Base-by-base conservation (phyloP, 2,329 filamentous ascomycete species). In the Fusarium vanettenii region DNA sequence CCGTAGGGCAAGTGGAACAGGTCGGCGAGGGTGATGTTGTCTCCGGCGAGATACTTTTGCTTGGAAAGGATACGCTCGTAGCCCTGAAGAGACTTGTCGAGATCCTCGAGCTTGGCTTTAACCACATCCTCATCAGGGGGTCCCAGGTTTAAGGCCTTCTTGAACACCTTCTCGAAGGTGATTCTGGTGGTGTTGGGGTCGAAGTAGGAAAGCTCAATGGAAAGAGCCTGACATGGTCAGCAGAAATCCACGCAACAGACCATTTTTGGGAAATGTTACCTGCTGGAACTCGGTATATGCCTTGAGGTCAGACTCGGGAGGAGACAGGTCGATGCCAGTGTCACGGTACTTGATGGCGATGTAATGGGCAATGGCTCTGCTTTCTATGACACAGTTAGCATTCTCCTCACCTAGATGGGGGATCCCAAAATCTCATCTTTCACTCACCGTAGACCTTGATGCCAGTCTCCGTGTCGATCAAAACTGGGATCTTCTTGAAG, bases 61-160 rank as follows among this genome's bases (percentile, higher is more conserved):
- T 67, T 67, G 11, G 65, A 50, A 8, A 67, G 48, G 37, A 67
- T 64, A n/a, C 35, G 60, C 27, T 67, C 65, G 22, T 67, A 67
- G 2, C 48, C n/a, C 9, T 52, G 20, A 1, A 67, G 20, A 2
- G 48, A 18, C 6, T 13, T 27, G 16, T 64, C 65, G 6, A 67
- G 50, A 14, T 18, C 22, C 3, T 18, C 14, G 4, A 45, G 37
- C 13, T 41, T 25, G 57, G 22, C 37, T 37, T 63, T 45, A 5
- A 67, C 25, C 35, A 56, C 41, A 0, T 13, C 65, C n/a, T 63
- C 59, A 25, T 67, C 65, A 14, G 59, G 4, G 5, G 16, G 37
- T 1, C 57, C 57, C 2, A 29, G 20, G 27, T 20, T 16, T 4
- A 22, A 2, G 16, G 5, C 10, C 14, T 16, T 18, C 8, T 67